Evolutionary conservation across 1,284 basidiomycete species (phyloP), one percentile per base, ranked within the genome.

Genomic region (Flammula alnicola): DNA sequence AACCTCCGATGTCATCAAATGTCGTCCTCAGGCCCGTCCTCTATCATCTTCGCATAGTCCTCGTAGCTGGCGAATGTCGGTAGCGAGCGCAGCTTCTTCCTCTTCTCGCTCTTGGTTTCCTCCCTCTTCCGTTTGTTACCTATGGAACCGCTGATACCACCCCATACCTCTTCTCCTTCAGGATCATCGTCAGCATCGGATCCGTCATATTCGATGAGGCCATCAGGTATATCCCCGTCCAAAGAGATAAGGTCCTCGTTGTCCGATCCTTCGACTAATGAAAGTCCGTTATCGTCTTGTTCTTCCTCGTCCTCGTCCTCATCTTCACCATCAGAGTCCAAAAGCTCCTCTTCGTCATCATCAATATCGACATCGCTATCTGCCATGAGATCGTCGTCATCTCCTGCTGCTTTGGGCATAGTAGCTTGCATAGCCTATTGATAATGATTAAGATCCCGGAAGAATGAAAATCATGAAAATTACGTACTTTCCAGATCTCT

Each of bases 11-110:
- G 12, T 32, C 30, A 16, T 12, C 43, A 86, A 20, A 87, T 75
- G 65, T 86, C 75, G 62, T 91, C 88, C 69, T 91, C 88, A 12
- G 82, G 80, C 16, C 76, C 88, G 51, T 88, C 88, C 64, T 96
- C 94, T 56, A 98, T 95, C 77, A 98, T 79, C 70, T 84, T 89
- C 40, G 91, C 91, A 63, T 97, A 99, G 60, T 98, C 96, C 55
- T 98, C 96, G 57, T 96, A 96, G 64, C 86, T 91, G 2, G 93
- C 96, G 63, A 99, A 98, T 23, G 87, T 90, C 1, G 95, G 94
- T 59, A 94, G 64, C 32, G 82, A 77, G 58, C 78, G 78, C 67
- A 86, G 69, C 71, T 88, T 91, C 75, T 89, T 91, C 64, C 84
- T 82, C 72, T 80, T 84, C 62, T 77, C 80, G 60, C 70, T 73